A percentile compares a stretch with the other conserved stretches of the same genome.
Conservation (phyloP, 1,139 yeast species). For the Wickerhamiella pararugosa region DNA sequence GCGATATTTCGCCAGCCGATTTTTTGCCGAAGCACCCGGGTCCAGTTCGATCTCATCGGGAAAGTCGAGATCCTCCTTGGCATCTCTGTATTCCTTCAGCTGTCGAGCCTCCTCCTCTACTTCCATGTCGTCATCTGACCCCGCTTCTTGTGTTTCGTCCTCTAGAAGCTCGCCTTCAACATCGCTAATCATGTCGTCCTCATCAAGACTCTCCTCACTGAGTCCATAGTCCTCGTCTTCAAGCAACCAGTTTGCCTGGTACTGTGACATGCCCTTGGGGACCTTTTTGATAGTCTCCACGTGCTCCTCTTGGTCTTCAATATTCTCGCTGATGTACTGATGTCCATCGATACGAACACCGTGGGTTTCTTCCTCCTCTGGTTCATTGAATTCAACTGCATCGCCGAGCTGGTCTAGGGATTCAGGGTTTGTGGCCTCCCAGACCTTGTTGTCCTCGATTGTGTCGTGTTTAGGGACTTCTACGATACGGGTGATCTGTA, state of each 20-base stretch:
- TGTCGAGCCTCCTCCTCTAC: slow-evolving; percentile 22
- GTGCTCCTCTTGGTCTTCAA: slow-evolving; percentile 18
- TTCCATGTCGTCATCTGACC: slow-evolving; percentile 25
- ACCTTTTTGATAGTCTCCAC: slow-evolving; percentile 29
- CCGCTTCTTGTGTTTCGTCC: slow-evolving; percentile 24
- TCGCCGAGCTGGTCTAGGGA: slow-evolving; percentile 46
- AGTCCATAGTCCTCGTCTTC: slow-evolving; percentile 37
- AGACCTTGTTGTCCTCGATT: slow-evolving; percentile 21
- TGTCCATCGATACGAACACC: slow-evolving; percentile 65
- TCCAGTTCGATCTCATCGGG: slow-evolving; percentile 88
- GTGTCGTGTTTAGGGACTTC: slow-evolving; percentile 13
- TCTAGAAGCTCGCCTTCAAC: slow-evolving; percentile 20
- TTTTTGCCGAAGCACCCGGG: slow-evolving; percentile 62
- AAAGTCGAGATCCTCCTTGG: slow-evolving; percentile 75
- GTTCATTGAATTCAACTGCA: slow-evolving; percentile 31
- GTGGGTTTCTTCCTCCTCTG: slow-evolving; percentile 30
- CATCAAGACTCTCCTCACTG: slow-evolving; percentile 33
- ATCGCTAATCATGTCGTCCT: slow-evolving; percentile 28
- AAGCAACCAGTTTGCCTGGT: slow-evolving; percentile 85
- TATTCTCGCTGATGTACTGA: slow-evolving; percentile 37
- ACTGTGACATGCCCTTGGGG: slow-evolving; percentile 85
- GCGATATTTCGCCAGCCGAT: slow-evolving; percentile 60
- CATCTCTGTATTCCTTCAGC: slow-evolving; percentile 37
- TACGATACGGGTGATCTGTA: slow-evolving; percentile 48
- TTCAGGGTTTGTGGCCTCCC: slow-evolving; percentile 40